These are phyloP conservation scores for Saksenaea oblongispora DNA, from an alignment of 371 early-diverging fungal genomes.

Conservation along the genomic window DNA sequence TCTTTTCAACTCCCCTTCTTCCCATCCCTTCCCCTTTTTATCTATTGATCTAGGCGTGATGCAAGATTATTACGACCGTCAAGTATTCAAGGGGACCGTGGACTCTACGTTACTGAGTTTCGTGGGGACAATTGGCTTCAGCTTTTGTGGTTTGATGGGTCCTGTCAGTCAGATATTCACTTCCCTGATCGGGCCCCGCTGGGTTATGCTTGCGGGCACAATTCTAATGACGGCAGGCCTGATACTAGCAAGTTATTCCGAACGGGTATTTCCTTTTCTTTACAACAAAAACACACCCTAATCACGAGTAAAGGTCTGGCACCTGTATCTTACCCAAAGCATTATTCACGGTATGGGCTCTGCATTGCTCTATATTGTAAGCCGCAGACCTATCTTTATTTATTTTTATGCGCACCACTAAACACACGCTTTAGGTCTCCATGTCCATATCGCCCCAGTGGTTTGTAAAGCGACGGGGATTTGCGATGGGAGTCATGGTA, in stretches of 20 bases:
- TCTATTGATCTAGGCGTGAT: conserved; percentile 11
- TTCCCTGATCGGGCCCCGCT: conserved; percentile 24
- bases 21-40: background rate
- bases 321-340: conserved; percentile 26
- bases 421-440: conserved; percentile 11
- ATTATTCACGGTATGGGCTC: conserved; percentile 21
- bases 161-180: conserved; percentile 28
- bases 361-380: conserved; percentile 10
- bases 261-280: conserved; percentile 6
- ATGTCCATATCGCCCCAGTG: conserved; percentile 17
- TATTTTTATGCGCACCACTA: background rate
- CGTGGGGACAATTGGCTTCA: conserved; percentile 34
- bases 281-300: background rate
- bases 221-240: conserved; percentile 24
- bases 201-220: conserved; percentile 24
- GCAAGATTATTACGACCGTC: conserved; percentile 24
- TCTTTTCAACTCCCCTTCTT: background rate
- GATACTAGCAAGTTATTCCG: conserved; percentile 30
- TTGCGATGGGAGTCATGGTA: conserved; percentile 38
- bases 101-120: conserved; percentile 24
- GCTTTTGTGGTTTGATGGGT: conserved; percentile 32
- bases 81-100: conserved; percentile 27
- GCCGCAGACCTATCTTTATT: background rate
- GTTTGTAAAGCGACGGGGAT: conserved; percentile 18
- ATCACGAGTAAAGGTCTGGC: conserved; percentile 19